These are phyloP conservation scores for Alnus glutinosa DNA, from an alignment of 306 rosid species.

Conservation along the genomic window DNA sequence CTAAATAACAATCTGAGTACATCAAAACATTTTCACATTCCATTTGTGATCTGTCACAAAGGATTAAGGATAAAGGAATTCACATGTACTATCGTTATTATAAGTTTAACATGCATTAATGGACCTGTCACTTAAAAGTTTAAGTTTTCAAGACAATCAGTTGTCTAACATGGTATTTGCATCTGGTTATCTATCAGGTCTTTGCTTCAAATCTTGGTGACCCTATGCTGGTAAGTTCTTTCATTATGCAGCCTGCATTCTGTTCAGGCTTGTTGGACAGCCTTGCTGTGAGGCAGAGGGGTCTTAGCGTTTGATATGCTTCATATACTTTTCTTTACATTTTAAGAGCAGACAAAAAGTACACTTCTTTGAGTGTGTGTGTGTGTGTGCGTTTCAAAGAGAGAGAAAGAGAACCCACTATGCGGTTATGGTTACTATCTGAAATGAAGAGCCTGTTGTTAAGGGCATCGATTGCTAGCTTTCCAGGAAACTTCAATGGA, in stretches of 20 bases:
- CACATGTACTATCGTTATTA: background rate
- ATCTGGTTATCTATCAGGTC: background rate
- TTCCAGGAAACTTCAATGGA: slow-evolving; percentile 97
- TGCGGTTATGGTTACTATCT: slow-evolving; percentile 94
- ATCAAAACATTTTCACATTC: slow-evolving; percentile 19
- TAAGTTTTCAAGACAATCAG: background rate
- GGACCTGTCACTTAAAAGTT: background rate
- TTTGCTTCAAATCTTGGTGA: background rate
- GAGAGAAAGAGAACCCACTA: slow-evolving; percentile 56
- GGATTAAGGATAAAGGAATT: slow-evolving; percentile 3
- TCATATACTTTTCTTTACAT: background rate
- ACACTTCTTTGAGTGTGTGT: background rate
- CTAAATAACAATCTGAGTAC: slow-evolving; percentile 18
- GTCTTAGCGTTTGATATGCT: background rate
- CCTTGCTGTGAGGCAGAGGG: background rate
- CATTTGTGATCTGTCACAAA: background rate
- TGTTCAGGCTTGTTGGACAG: slow-evolving; percentile 1
- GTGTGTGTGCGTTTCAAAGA: background rate
- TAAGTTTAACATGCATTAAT: slow-evolving; percentile 5
- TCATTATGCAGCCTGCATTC: background rate
- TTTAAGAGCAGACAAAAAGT: slow-evolving; percentile 16
- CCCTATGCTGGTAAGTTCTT: background rate
- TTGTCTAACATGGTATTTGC: background rate
- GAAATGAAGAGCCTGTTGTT: slow-evolving; percentile 96
- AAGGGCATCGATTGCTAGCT: slow-evolving; percentile 78